A percentile compares a stretch with the other conserved stretches of the same genome.
phyloP scores from a whole-genome alignment of 805 yeast species.

The Spathaspora passalidarum region DNA sequence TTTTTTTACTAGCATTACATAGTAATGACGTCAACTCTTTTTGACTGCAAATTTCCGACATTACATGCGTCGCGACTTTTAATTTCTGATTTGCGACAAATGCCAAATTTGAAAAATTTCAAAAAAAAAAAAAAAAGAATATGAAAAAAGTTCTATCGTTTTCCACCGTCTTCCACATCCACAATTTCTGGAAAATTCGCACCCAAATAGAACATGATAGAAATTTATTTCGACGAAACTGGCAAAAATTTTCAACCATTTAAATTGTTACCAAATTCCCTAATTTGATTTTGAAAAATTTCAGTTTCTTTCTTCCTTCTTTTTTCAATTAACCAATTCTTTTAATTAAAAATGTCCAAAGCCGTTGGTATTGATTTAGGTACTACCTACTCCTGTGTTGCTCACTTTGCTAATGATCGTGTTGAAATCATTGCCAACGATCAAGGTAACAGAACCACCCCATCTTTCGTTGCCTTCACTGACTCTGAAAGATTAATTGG shows the following conservation, averaged over 20 bases:
- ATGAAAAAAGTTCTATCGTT: not conserved
- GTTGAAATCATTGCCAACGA: slow-evolving; percentile 97
- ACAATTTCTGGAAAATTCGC: not conserved
- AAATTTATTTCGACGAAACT: slow-evolving; percentile 4
- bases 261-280: slow-evolving; percentile 1
- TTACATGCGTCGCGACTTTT: not conserved
- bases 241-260: slow-evolving; percentile 2
- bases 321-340: slow-evolving; percentile 1
- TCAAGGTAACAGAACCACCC: slow-evolving; percentile 98
- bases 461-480: slow-evolving; percentile 94
- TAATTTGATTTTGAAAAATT: slow-evolving; percentile 1
- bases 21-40: not conserved
- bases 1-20: too few species aligned
- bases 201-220: slow-evolving; percentile 1
- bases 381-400: slow-evolving; percentile 94
- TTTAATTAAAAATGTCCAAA: slow-evolving; percentile 39
- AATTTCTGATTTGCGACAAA: not conserved
- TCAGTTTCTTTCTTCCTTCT: slow-evolving; percentile 4
- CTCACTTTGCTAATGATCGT: slow-evolving; percentile 86
- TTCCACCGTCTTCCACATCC: slow-evolving; percentile 4
- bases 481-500: slow-evolving; percentile 92
- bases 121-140: not conserved
- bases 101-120: not conserved
- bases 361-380: slow-evolving; percentile 92
- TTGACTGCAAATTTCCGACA: not conserved